Evolutionary conservation across 2,329 filamentous ascomycete genomes (phyloP).

Genomic region (Lecanicillium sp.): DNA sequence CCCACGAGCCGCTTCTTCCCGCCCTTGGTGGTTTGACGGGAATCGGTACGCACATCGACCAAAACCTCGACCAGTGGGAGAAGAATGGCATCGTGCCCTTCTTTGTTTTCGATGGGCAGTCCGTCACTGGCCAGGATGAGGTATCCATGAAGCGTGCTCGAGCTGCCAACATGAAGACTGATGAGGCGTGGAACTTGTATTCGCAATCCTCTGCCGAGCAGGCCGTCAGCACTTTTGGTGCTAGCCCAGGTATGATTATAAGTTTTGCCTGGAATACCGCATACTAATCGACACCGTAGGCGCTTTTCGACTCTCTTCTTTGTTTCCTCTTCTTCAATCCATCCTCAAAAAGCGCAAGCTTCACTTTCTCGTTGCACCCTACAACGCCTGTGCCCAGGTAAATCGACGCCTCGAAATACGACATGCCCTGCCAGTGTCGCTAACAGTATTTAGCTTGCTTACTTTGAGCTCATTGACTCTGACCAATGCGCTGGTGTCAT

Average conservation of each 20-base stretch:
- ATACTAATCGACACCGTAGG: conserved; percentile 34
- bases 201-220: conserved; percentile 69
- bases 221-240: conserved; percentile 79
- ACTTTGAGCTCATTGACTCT: conserved; percentile 60
- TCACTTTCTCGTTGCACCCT: conserved; percentile 76
- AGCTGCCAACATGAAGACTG: conserved; percentile 60
- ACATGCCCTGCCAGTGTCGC: conserved; percentile 2
- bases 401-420: conserved; percentile 20
- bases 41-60: conserved; percentile 65
- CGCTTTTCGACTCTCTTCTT: conserved; percentile 59
- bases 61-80: conserved; percentile 66
- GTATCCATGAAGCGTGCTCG: conserved; percentile 55
- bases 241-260: conserved; percentile 54
- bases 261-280: conserved; percentile 4
- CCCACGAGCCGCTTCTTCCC: conserved; percentile 79
- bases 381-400: conserved; percentile 81
- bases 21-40: conserved; percentile 85
- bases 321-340: conserved; percentile 69
- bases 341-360: conserved; percentile 62
- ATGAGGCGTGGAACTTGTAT: conserved; percentile 81
- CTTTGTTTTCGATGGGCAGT: conserved; percentile 88
- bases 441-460: conserved; percentile 53
- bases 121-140: conserved; percentile 68
- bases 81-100: conserved; percentile 64
- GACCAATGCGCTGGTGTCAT: conserved; percentile 69